phyloP scores from a whole-genome alignment of 441 rosid genomes.

The Syzygium syzygioides region DNA sequence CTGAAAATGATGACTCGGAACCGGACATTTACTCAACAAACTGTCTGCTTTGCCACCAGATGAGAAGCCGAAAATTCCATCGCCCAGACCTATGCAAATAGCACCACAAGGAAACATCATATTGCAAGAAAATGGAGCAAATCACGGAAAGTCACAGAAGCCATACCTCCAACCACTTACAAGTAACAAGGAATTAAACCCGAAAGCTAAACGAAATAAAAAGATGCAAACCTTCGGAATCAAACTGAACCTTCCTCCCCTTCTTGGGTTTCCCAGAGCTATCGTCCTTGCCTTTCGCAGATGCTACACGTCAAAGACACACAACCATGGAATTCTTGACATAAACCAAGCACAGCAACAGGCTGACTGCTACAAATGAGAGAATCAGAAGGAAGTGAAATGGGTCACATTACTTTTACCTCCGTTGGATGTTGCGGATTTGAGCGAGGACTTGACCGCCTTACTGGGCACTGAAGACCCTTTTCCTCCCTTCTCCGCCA shows the following conservation, averaged over 20 bases:
- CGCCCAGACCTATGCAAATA: slow-evolving; percentile 20
- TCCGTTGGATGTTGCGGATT: slow-evolving; percentile 13
- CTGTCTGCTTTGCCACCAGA: slow-evolving; percentile 28
- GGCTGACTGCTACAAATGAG: neutral
- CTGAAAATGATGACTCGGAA: neutral
- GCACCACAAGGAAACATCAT: neutral
- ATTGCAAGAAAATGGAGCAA: neutral
- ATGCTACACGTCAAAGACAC: slow-evolving; percentile 3
- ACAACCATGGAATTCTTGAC: neutral
- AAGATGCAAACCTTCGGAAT: slow-evolving; percentile 30
- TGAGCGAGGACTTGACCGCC: slow-evolving; percentile 25
- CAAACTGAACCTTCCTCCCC: slow-evolving; percentile 52
- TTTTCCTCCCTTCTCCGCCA: slow-evolving; percentile 52
- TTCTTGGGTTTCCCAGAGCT: slow-evolving; percentile 37
- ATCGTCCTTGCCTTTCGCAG: slow-evolving; percentile 45
- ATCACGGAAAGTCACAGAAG: neutral
- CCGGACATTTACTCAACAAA: slow-evolving; percentile 25
- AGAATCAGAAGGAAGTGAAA: neutral
- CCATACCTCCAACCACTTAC: neutral
- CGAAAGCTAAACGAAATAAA: neutral
- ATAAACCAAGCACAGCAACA: neutral
- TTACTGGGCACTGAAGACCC: slow-evolving; percentile 29
- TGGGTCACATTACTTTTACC: neutral
- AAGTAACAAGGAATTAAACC: neutral
- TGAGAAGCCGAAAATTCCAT: slow-evolving; percentile 17